Conservation (phyloP, 495 filamentous ascomycete species). For the Penicillium cosmopolitanum region DNA sequence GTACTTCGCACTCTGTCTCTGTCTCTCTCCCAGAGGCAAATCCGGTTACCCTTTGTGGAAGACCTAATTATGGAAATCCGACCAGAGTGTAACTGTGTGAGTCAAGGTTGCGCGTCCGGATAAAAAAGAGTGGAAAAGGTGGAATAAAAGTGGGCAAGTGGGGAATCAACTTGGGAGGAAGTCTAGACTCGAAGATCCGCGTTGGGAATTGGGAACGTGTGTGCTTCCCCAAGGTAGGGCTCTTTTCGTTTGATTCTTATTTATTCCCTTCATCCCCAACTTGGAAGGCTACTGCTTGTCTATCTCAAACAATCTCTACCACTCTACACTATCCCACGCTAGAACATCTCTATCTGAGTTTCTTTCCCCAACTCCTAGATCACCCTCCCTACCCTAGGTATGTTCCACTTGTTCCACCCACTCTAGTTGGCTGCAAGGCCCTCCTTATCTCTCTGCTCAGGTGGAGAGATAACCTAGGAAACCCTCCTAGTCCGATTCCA, state of each 20-base stretch:
- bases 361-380: background rate
- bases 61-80: background rate
- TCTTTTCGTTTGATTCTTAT: background rate
- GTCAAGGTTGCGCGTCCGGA: slow-evolving; percentile 2
- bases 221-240: too few species aligned
- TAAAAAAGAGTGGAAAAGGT: background rate
- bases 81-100: slow-evolving; percentile 1
- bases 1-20: rapidly evolving
- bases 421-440: background rate
- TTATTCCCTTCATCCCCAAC: background rate
- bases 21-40: too few species aligned
- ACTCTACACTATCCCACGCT: background rate
- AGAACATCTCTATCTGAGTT: slow-evolving; percentile 2
- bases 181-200: slow-evolving; percentile 3
- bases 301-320: background rate
- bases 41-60: background rate
- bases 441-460: background rate
- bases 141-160: background rate
- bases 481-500: too few species aligned
- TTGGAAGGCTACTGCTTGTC: background rate
- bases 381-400: background rate
- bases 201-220: background rate
- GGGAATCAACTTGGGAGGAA: background rate
- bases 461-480: background rate
- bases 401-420: background rate